Evolutionary conservation across 164 flowering plant genomes (phyloP).

Genomic region (Vitis vinifera): DNA sequence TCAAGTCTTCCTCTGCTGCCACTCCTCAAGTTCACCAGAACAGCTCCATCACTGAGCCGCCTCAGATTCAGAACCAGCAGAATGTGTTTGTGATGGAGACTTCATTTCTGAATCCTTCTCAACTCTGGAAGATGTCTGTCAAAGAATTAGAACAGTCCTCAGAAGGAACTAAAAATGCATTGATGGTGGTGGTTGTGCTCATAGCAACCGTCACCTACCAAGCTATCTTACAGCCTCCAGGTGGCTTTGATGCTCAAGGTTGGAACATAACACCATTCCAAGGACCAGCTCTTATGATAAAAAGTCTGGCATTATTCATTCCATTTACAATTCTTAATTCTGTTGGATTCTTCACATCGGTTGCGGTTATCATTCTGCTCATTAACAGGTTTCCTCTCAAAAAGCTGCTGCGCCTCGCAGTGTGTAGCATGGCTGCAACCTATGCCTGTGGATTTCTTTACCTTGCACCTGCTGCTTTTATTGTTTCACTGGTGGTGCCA

Average conservation of each 20-base stretch:
- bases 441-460: not conserved
- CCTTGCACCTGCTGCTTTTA: not conserved
- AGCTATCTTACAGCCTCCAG: conserved; percentile 3
- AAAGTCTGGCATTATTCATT: not conserved
- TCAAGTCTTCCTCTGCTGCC: too few species aligned
- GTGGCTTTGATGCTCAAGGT: not conserved
- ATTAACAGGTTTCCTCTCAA: conserved; percentile 6
- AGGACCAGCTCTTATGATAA: too few species aligned
- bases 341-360: conserved; percentile 5
- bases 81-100: not conserved
- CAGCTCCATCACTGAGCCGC: too few species aligned
- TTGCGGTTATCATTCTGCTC: conserved; percentile 5
- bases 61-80: too few species aligned
- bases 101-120: too few species aligned
- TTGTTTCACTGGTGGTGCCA: too few species aligned
- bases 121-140: not conserved
- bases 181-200: conserved; percentile 13
- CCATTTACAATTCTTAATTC: not conserved
- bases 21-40: too few species aligned
- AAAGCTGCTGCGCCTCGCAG: conserved; percentile 1
- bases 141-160: not conserved
- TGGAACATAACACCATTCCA: too few species aligned
- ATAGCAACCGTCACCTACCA: conserved; percentile 15
- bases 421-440: conserved; percentile 6
- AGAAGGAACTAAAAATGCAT: not conserved